Evolutionary conservation across 192 early-diverging fungal species (phyloP), one percentile per base, ranked within the genome.

Genomic region (Coemansia sp.): DNA sequence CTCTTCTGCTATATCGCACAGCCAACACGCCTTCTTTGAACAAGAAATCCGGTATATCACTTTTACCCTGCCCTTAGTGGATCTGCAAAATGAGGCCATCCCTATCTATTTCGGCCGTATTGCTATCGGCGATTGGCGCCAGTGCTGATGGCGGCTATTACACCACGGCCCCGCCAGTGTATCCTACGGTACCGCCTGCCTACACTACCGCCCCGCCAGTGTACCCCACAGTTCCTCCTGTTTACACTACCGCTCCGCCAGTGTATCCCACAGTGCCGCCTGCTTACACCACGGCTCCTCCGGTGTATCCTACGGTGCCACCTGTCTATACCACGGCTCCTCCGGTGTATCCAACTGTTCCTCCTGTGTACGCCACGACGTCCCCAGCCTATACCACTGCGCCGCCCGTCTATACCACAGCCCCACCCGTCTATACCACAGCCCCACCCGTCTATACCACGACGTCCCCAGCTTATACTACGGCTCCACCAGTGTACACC

Each of bases 51-150:
- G 26, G 26, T 33, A 33, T 20, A 45, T 20, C 43, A 5, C 18
- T 45, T n/a, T 31, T 6, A 3, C 1, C 41, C 41, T 33, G 13
- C 52, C 14, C 13, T 33, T 31, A 28, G 26, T 31, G 26, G 52
- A 55, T 55, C 52, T 55, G 52, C 52, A 52, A 64, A 67, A 73
- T 67, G 65, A 73, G 41, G 47, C 16, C 56, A 21, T 66, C 60
- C 33, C 5, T 73, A 12, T 66, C 71, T 21, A 10, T 67, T 47
- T 35, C 61, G 16, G 52, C 56, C 6, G 5, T 61, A n/a, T 61
- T 65, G 12, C 41, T 67, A 23, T 35, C 38, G 43, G 57, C 65
- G 34, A 10, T 59, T 36, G 33, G 61, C 39, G 50, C 28, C 13
- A 33, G 28, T 26, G 62, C 62, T 34, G 62, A 55, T 18, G 66